Percentiles rank a stretch among this genome's conserved stretches.
Conservation (phyloP, 1,284 basidiomycete species). For the Sutorius eximius region DNA sequence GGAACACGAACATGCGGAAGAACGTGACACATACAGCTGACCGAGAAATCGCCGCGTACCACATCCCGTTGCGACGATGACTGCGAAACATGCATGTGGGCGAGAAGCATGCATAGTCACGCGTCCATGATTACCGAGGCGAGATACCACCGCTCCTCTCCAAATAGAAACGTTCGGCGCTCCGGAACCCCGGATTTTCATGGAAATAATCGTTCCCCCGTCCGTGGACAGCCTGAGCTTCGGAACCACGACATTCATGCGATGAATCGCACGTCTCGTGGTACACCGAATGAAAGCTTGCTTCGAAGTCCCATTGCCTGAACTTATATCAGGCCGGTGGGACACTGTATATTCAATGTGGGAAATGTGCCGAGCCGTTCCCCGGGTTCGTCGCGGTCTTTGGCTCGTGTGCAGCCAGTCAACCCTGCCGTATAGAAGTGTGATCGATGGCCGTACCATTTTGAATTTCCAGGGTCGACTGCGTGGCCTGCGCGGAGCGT, state of each 20-base stretch:
- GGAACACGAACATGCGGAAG: not conserved
- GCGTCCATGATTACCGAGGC: not conserved
- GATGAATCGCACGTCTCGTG: not conserved
- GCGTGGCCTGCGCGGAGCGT: not conserved
- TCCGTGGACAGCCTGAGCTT: not conserved
- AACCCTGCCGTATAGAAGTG: too few relatives aligned
- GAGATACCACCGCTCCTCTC: not conserved
- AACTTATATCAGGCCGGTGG: not conserved
- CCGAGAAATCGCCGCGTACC: not conserved
- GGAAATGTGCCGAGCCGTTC: not conserved
- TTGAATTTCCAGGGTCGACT: too few relatives aligned
- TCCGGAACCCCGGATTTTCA: not conserved
- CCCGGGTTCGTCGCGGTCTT: not conserved
- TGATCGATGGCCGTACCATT: too few relatives aligned
- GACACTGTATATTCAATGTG: not conserved
- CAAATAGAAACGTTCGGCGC: not conserved
- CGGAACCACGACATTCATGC: not conserved
- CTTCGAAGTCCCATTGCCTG: not conserved
- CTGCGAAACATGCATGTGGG: not conserved
- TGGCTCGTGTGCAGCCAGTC: not conserved
- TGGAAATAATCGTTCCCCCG: not conserved
- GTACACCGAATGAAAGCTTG: not conserved
- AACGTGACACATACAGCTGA: not conserved
- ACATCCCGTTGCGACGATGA: not conserved
- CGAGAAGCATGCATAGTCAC: not conserved